Evolutionary conservation across 371 early-diverging fungal species (phyloP), one percentile per base, ranked within the genome.

Genomic region (Rhizopus microsporus): DNA sequence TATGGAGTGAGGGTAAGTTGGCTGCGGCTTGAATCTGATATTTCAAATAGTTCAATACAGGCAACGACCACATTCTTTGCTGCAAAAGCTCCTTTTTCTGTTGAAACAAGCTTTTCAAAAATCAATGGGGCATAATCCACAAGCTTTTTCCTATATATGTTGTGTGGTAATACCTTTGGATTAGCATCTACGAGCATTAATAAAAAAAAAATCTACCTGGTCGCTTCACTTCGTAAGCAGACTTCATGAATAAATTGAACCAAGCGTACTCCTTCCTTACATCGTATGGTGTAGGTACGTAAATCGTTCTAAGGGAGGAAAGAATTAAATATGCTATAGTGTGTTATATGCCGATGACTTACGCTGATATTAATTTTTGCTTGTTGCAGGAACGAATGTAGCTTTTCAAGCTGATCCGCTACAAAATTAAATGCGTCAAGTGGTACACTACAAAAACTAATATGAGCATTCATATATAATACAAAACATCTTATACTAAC

Each of bases 101-200:
- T 64, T 16, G 64, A 59, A n/a, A 64, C 47, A 0, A 59, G 13
- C 7, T 59, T 54, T 44, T 34, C 37, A 59, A 64, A 59, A 15
- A 33, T 9, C 15, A 44, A 32, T 23, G 49, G 12, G 3, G 57
- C 15, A 49, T 46, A 9, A 17, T 17, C 7, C 0, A 15, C 7
- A 7, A 46, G 9, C 12, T 37, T 37, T 37, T 37, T 37, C 12
- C 12, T 13, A 38, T 10, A 38, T 13, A 13, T 38, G 2, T 38
- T 23, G 23, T 23, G 23, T 23, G 23, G 23, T 23, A 23, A 23
- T 2, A 23, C 23, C 23, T 38, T 38, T 8, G 13, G 39, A 13
- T 38, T 10, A 38, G 39, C 13, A 10, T 38, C 13, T 38, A 38
- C 2, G 39, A 38, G 39, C 8, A 7, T 46, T 46, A 4, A n/a